Base-by-base conservation (phyloP, 75 land plant genomes). In the Sequoia sempervirens region DNA sequence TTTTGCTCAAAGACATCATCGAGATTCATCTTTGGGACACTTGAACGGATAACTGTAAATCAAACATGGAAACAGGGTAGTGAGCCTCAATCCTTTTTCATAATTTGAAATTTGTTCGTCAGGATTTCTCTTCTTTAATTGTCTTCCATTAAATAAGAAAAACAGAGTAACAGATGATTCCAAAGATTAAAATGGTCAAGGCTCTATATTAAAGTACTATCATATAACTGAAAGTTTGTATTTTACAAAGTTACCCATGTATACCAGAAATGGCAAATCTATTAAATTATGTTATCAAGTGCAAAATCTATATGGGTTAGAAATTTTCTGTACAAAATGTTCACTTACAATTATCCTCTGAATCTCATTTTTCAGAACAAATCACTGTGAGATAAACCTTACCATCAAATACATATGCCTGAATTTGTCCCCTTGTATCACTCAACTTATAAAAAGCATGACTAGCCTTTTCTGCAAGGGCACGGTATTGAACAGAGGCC, bases 1-100 rank as follows among this genome's bases (percentile, higher is more conserved):
- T 94, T 96, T 85, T 96, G 96, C 89, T 94, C 96, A 82, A 96
- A 96, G 40, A 83, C 89, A 82, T 94, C 94, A 87, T 96, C 98
- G 80, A 96, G 83, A 64, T 81, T 84, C 84, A 96, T 83, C 88
- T 89, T 92, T 56, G 98, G 98, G 54, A 94, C 93, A 82, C 87
- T 93, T 46, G 96, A 92, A 47, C 96, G 84, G 34, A 94, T 90
- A 17, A 94, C 98, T 95, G 83, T 69, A 85, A 47, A 53, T 37
- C 12, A 8, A 84, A 41, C 8, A 72, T 14, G 30, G 41, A 14
- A n/a, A 38, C 9, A 43, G 0, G n/a, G n/a, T 41, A 14, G 18
- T 36, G 69, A 56, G 17, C 38, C 75, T 36, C 34, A 72, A 34
- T 17, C 37, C 18, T 72, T 13, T 72, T 32, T 72, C 37, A 72